Base-by-base conservation (phyloP, 2,329 filamentous ascomycete species). In the Ophiocordyceps sinensis region DNA sequence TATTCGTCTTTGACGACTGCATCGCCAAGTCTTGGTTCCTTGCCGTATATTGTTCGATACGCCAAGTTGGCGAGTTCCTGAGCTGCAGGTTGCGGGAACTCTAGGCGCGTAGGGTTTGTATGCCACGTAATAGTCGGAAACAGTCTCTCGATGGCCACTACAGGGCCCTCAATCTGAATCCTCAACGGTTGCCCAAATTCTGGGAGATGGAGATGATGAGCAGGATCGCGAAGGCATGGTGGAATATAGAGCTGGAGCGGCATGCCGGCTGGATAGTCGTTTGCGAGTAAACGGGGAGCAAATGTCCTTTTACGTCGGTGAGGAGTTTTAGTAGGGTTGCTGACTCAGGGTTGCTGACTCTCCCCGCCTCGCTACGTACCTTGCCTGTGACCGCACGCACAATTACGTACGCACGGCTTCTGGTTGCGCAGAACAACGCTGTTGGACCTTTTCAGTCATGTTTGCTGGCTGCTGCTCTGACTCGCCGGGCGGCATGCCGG, bases 361-460 rank as follows among this genome's bases (percentile, higher is more conserved):
- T 34, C 31, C 31, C 29, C 29, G 29, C 29, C 29, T n/a, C n/a
- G n/a, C n/a, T n/a, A n/a, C n/a, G n/a, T n/a, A n/a, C n/a, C n/a
- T 30, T 34, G n/a, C 31, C 31, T 3, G 12, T 34, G n/a, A 34
- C 31, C n/a, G n/a, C n/a, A 34, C 31, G n/a, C n/a, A 34, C n/a
- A 5, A 34, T 8, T 34, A 34, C n/a, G n/a, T n/a, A 5, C 31
- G 31, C n/a, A 61, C 58, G 1, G n/a, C n/a, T n/a, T n/a, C n/a
- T n/a, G n/a, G n/a, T n/a, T n/a, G n/a, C n/a, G n/a, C n/a, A n/a
- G n/a, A n/a, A n/a, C n/a, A n/a, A n/a, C n/a, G n/a, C n/a, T n/a
- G n/a, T n/a, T n/a, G n/a, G n/a, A n/a, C n/a, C n/a, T n/a, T n/a
- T n/a, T n/a, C n/a, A n/a, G n/a, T n/a, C n/a, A n/a, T n/a, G n/a